A percentile compares a stretch with the other conserved stretches of the same genome.
Evolutionary conservation across 768 basidiomycete species (phyloP).

Genomic region (Russula ochroleuca): DNA sequence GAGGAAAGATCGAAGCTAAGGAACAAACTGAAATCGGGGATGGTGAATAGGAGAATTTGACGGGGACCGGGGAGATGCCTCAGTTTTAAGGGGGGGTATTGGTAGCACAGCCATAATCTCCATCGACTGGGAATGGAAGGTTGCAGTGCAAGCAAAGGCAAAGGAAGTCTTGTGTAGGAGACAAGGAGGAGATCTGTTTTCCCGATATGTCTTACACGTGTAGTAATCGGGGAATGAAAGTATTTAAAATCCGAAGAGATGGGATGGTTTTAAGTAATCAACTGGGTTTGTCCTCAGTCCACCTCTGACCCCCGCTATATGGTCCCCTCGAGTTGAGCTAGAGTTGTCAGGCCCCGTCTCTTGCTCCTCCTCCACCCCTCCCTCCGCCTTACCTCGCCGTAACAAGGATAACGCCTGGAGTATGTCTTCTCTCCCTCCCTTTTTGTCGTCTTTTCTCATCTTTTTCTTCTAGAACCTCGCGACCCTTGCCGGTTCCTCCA

Average conservation of each 20-base stretch:
- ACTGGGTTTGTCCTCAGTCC: neutral
- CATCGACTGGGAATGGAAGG: neutral
- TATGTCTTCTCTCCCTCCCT: slow-evolving; percentile 20
- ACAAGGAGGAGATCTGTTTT: slow-evolving; percentile 13
- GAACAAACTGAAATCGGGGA: neutral
- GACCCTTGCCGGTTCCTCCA: slow-evolving; percentile 86
- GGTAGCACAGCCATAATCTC: neutral
- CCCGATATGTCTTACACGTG: slow-evolving; percentile 21
- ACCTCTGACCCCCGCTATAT: slow-evolving; percentile 25
- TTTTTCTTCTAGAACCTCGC: slow-evolving; percentile 60
- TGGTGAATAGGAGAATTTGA: neutral
- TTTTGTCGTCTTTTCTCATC: neutral
- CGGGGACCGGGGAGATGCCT: neutral
- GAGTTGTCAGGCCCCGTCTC: slow-evolving; percentile 30
- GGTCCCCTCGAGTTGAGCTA: slow-evolving; percentile 27
- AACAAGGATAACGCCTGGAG: slow-evolving; percentile 53
- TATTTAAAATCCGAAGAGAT: slow-evolving; percentile 13
- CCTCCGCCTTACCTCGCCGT: slow-evolving; percentile 46
- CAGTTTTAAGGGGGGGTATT: neutral
- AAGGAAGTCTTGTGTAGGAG: neutral
- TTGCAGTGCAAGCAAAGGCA: neutral
- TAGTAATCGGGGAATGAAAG: slow-evolving; percentile 15
- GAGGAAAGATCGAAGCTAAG: neutral
- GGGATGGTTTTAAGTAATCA: slow-evolving; percentile 19
- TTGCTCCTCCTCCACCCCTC: slow-evolving; percentile 29